Base-by-base conservation (phyloP, 2,329 filamentous ascomycete species). In the Pyrenochaeta sp. region DNA sequence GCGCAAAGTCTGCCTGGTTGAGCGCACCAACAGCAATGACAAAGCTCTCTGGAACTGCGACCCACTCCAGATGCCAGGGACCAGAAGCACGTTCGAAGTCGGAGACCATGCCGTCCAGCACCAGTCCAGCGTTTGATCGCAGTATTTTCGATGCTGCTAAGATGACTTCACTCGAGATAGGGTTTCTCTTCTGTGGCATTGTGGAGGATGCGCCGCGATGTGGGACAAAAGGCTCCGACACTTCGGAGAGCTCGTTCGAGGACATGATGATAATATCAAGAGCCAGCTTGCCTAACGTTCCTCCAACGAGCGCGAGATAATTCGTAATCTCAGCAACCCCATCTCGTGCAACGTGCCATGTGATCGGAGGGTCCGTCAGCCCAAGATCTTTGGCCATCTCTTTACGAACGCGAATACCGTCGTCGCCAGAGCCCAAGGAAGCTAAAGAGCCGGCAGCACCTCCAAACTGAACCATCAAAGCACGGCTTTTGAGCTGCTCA, bases 21-120 rank as follows among this genome's bases (percentile, higher is more conserved):
- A 86, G 68, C 0, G 83, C 78, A 0, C 83, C 83, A 1, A 83
- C 80, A 2, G 78, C 80, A 27, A 83, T 72, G 5, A 85, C 79
- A 54, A 85, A 86, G 37, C 78, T 80, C 48, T 82, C 79, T 0
- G 83, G 83, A 0, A 86, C 68, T 9, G 83, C 82, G 3, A 81
- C 78, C 83, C 83, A 86, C 59, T 86, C 83, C 7, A 86, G 68
- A 68, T 86, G 83, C 84, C 83, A 86, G 0, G 83, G 83, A 0
- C 84, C 83, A 7, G 81, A 83, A 0, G 83, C 83, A 1, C 84
- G 79, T 64, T 86, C 84, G 45, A 85, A 85, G 55, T 85, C 83
- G 0, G 78, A 78, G 0, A 86, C 81, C 83, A 86, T 85, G 1
- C 77, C 82, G 57, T 85, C 83, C 1, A 85, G 75, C 0, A 80